phyloP scores from a whole-genome alignment of 2,329 filamentous ascomycete genomes.

The Dryadomyces quercus-mongolicae region DNA sequence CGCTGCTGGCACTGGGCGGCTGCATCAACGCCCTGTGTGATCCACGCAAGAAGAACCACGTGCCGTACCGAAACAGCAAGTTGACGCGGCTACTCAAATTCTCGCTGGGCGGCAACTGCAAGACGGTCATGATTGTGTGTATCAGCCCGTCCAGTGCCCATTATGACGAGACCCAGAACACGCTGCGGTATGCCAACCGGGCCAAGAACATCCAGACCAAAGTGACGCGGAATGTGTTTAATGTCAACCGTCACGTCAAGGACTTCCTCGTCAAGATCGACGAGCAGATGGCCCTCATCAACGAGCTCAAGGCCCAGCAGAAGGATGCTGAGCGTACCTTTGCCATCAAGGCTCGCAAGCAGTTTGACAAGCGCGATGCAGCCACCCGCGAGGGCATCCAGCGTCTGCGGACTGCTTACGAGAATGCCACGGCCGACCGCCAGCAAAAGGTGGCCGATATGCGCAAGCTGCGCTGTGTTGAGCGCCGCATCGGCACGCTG shows the following conservation, averaged over 20 bases:
- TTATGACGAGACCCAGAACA: conserved; percentile 98
- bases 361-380: conserved; percentile 69
- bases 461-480: conserved; percentile 70
- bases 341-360: conserved; percentile 83
- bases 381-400: conserved; percentile 66
- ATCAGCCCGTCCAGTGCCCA: conserved; percentile 93
- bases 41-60: conserved; percentile 78
- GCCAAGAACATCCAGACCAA: conserved; percentile 99
- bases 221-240: conserved; percentile 97
- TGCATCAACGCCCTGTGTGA: conserved; percentile 99
- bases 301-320: conserved; percentile 85
- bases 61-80: conserved; percentile 96
- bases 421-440: conserved; percentile 65
- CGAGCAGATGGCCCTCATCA: conserved; percentile 94
- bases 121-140: conserved; percentile 99
- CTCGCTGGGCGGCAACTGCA: conserved; percentile 93
- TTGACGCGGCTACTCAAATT: conserved; percentile 93
- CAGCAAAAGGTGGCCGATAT: conserved; percentile 68
- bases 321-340: conserved; percentile 75
- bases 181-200: conserved; percentile 88
- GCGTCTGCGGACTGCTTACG: conserved; percentile 72
- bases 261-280: conserved; percentile 99
- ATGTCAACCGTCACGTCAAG: conserved; percentile 97
- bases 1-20: conserved; percentile 81
- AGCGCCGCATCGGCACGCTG: conserved; percentile 75